A percentile compares a stretch with the other conserved stretches of the same genome.
phyloP scores from a whole-genome alignment of 345 rosid genomes.

The Gossypium arboreum region DNA sequence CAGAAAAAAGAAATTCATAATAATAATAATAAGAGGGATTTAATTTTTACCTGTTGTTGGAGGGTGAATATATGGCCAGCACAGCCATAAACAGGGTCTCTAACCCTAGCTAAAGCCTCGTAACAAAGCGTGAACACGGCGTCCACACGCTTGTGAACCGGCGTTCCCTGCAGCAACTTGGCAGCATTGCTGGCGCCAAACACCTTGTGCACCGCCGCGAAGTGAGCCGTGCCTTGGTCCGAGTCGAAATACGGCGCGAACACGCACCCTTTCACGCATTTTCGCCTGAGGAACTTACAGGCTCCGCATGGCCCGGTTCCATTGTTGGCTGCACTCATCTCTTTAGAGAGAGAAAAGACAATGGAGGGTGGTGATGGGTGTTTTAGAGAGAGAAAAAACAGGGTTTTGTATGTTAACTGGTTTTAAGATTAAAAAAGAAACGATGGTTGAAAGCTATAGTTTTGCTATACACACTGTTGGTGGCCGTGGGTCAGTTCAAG shows the following conservation, averaged over 20 bases:
- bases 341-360: not conserved
- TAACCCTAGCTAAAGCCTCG: slow-evolving; percentile 76
- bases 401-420: slow-evolving; percentile 4
- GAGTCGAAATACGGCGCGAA: slow-evolving; percentile 89
- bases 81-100: slow-evolving; percentile 88
- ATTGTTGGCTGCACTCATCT: slow-evolving; percentile 27
- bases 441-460: not conserved
- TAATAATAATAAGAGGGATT: no score
- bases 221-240: slow-evolving; percentile 72
- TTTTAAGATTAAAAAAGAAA: not conserved
- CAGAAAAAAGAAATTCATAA: no score
- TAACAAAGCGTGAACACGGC: slow-evolving; percentile 79
- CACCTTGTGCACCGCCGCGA: slow-evolving; percentile 88
- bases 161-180: slow-evolving; percentile 62
- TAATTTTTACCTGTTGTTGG: slow-evolving; percentile 55
- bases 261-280: slow-evolving; percentile 72
- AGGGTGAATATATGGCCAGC: slow-evolving; percentile 71
- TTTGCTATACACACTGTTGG: slow-evolving; percentile 23
- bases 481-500: slow-evolving; percentile 15
- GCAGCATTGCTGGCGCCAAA: slow-evolving; percentile 94
- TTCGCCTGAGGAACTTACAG: slow-evolving; percentile 82
- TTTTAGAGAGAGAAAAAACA: slow-evolving; percentile 9
- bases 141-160: slow-evolving; percentile 58
- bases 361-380: slow-evolving; percentile 3
- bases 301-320: slow-evolving; percentile 86